phyloP scores from a whole-genome alignment of 352 stramenopile species.

The Paralagenidium karlingii region DNA sequence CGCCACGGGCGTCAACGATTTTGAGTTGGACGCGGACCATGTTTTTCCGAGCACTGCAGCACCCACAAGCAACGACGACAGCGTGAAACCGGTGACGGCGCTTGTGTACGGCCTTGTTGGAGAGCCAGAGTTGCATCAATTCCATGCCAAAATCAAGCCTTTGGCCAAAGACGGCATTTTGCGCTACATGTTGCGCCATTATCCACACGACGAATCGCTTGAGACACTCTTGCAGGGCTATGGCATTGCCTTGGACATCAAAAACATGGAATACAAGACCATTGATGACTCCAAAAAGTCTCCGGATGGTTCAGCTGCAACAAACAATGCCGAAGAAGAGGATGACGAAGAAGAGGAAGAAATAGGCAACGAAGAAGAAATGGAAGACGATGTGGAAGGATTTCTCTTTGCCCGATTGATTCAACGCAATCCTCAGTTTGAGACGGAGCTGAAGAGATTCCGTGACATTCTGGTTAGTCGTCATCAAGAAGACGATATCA shows the following conservation, averaged over 20 bases:
- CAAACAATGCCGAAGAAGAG: slow-evolving; percentile 18
- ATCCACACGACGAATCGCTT: slow-evolving; percentile 39
- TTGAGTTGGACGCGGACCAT: slow-evolving; percentile 54
- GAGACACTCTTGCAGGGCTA: slow-evolving; percentile 86
- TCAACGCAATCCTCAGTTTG: slow-evolving; percentile 23
- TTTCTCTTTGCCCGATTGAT: slow-evolving; percentile 47
- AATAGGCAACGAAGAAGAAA: slow-evolving; percentile 16
- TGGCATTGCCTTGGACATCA: slow-evolving; percentile 89
- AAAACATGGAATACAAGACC: slow-evolving; percentile 96
- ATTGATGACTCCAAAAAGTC: slow-evolving; percentile 84
- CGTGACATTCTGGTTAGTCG: slow-evolving; percentile 23
- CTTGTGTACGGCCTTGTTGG: slow-evolving; percentile 81
- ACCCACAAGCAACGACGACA: slow-evolving; percentile 35
- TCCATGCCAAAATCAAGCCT: slow-evolving; percentile 51
- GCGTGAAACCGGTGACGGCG: slow-evolving; percentile 19
- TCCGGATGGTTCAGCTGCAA: neutral
- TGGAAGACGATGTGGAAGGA: slow-evolving; percentile 51
- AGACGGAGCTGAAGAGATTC: slow-evolving; percentile 35
- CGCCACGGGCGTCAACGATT: slow-evolving; percentile 48
- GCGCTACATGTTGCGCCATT: slow-evolving; percentile 79
- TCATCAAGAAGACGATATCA: slow-evolving; percentile 22
- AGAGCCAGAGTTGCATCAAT: slow-evolving; percentile 44
- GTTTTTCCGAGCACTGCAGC: slow-evolving; percentile 2
- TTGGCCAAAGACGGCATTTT: slow-evolving; percentile 39
- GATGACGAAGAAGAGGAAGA: slow-evolving; percentile 21